Percentiles rank a stretch among this genome's conserved stretches.
These are phyloP conservation scores for Mycosphaerella arachidis DNA, from an alignment of 2,329 filamentous ascomycete genomes.

Conservation along the genomic window DNA sequence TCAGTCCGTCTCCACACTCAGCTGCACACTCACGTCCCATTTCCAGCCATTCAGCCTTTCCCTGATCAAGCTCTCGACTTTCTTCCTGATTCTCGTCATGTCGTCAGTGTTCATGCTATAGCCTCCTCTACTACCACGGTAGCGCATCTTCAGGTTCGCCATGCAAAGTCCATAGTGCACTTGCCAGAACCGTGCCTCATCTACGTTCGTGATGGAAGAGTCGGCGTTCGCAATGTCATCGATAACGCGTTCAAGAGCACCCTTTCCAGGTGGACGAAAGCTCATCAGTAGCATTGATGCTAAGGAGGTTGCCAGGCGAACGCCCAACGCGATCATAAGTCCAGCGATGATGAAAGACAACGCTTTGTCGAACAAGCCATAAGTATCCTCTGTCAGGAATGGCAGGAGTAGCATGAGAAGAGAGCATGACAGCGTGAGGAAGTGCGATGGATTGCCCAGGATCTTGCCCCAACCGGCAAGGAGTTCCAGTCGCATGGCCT, in stretches of 20 bases:
- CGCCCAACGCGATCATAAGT: slow-evolving; percentile 83
- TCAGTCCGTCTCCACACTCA: slow-evolving; percentile 41
- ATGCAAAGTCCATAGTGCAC: slow-evolving; percentile 96
- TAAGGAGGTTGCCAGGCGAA: slow-evolving; percentile 76
- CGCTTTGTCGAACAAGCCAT: slow-evolving; percentile 75
- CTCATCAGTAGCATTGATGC: slow-evolving; percentile 96
- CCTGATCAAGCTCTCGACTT: slow-evolving; percentile 72
- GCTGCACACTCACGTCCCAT: slow-evolving; percentile 92
- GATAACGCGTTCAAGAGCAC: slow-evolving; percentile 67
- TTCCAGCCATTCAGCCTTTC: slow-evolving; percentile 80
- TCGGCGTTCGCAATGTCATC: slow-evolving; percentile 74
- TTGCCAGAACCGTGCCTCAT: slow-evolving; percentile 96
- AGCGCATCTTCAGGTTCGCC: slow-evolving; percentile 86
- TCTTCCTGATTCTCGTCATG: slow-evolving; percentile 67
- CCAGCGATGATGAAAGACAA: slow-evolving; percentile 77
- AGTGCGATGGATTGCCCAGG: slow-evolving; percentile 92
- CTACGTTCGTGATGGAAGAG: slow-evolving; percentile 67
- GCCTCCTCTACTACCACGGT: slow-evolving; percentile 51
- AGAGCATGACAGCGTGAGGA: slow-evolving; percentile 86
- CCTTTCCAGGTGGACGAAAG: slow-evolving; percentile 52
- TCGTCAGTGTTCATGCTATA: slow-evolving; percentile 54
- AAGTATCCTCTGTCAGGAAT: slow-evolving; percentile 73
- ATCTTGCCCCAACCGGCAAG: slow-evolving; percentile 77
- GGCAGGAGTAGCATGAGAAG: slow-evolving; percentile 74
- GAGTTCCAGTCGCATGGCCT: slow-evolving; percentile 81